Base-by-base conservation (phyloP, 2,329 filamentous ascomycete species). In the Sclerotinia minor region DNA sequence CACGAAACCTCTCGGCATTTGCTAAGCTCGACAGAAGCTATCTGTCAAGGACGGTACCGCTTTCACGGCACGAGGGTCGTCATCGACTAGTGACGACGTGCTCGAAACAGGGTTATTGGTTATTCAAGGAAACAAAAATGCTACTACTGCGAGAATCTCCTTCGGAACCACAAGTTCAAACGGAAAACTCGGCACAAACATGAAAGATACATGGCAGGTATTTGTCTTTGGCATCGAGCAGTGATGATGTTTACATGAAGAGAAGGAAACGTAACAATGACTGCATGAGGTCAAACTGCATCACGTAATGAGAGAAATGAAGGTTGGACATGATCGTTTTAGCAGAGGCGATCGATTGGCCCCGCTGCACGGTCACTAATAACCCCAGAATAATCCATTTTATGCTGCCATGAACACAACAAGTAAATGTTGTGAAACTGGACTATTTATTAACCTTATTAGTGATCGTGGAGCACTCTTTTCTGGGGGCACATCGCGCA, bases 341-440 rank as follows among this genome's bases (percentile, higher is more conserved):
- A 9, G 11, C 8, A 19, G 26, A 47, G 11, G n/a, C 19, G 19
- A 32, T 26, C 8, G 17, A n/a, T 29, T 60, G 41, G 24, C 21
- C 17, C 17, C 1, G 47, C 32, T 35, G 15, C 24, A 21, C 19
- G 13, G 19, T 35, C 6, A 32, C n/a, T 29, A 49, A 19, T 29
- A 49, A 19, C 58, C 58, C 19, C 44, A 35, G 44, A 60, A 35
- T 35, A 35, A 35, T 60, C 9, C 26, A 24, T 7, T 9, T 32
- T 8, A 54, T 11, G 29, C 29, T 13, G 19, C 53, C 21, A 54
- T 55, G 53, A 21, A 38, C 26, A 60, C 45, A 63, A 50, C 32
- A 21, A 13, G 19, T 44, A 26, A 38, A 61, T 45, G 45, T 41
- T 7, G 59, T 63, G 59, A 63, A 63, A 63, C 59, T 41, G 47